Conservation (phyloP, 352 stramenopile genomes). For the Phytophthora rubi region DNA sequence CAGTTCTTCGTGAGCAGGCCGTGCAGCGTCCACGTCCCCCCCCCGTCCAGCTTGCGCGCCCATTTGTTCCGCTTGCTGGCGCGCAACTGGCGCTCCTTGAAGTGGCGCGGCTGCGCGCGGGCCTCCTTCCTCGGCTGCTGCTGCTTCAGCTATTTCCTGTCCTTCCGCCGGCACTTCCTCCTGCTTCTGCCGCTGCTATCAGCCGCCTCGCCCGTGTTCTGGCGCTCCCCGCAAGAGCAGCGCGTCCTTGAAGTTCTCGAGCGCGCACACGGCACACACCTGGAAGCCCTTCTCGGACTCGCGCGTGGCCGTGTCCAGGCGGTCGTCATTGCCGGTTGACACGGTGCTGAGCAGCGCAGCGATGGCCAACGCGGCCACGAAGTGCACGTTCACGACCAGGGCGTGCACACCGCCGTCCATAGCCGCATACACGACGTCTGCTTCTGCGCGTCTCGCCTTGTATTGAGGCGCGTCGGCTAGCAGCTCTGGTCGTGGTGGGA, state of each 20-base stretch:
- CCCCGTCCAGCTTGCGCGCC: slow-evolving; percentile 56
- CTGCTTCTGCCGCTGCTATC: slow-evolving; percentile 17
- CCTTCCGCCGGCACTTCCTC: slow-evolving; percentile 17
- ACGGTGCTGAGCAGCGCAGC: slow-evolving; percentile 14
- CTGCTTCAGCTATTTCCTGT: slow-evolving; percentile 1
- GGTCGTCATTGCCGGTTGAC: slow-evolving; percentile 39
- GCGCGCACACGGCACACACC: slow-evolving; percentile 50
- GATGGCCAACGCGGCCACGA: slow-evolving; percentile 48
- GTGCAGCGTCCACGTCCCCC: slow-evolving; percentile 52
- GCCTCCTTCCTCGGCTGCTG: background rate
- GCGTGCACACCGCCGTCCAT: slow-evolving; percentile 44
- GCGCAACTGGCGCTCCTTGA: slow-evolving; percentile 43
- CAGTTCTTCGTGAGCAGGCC: slow-evolving; percentile 50
- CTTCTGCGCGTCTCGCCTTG: background rate
- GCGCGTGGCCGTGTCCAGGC: slow-evolving; percentile 54
- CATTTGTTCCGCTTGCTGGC: slow-evolving; percentile 62
- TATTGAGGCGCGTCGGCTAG: no score
- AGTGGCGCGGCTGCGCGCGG: slow-evolving; percentile 10
- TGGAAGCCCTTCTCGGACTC: slow-evolving; percentile 60
- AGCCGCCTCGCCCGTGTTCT: slow-evolving; percentile 16
- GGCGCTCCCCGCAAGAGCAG: slow-evolving; percentile 54
- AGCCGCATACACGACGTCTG: slow-evolving; percentile 22
- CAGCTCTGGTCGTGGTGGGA: no score
- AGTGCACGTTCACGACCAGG: slow-evolving; percentile 49
- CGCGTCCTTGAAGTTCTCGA: slow-evolving; percentile 67